Evolutionary conservation across 2,329 filamentous ascomycete genomes (phyloP).

Genomic region (Trichoderma sp.): DNA sequence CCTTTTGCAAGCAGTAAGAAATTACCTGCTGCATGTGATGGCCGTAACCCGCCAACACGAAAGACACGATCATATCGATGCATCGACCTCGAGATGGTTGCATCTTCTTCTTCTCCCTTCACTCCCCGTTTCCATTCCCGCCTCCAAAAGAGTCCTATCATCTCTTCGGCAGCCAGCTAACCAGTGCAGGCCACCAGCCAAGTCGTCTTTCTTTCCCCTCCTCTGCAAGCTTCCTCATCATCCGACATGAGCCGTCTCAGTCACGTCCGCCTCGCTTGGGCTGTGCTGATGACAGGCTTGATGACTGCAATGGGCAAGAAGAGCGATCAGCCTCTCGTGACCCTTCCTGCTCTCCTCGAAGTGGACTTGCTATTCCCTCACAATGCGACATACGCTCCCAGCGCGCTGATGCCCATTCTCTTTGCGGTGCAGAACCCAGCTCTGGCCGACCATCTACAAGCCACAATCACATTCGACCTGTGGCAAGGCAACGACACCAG

Average conservation of each 20-base stretch:
- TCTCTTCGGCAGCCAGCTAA: background rate
- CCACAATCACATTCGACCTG: background rate
- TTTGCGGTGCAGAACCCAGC: constrained; percentile 21
- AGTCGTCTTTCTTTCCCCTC: background rate
- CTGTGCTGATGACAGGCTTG: background rate
- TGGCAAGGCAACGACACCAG: background rate
- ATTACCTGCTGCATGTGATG: background rate
- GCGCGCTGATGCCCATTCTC: constrained; percentile 13
- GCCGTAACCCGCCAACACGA: background rate
- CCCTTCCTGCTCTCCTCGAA: constrained; percentile 3
- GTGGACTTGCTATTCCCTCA: constrained; percentile 25
- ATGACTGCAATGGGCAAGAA: background rate
- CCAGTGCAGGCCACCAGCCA: background rate
- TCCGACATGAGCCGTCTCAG: background rate
- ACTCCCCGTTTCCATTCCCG: background rate
- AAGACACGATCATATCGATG: background rate
- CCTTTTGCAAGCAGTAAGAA: background rate
- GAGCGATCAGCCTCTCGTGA: background rate
- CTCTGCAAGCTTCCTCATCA: background rate
- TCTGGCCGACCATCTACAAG: background rate
- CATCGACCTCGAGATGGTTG: background rate
- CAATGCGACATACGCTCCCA: constrained; percentile 23
- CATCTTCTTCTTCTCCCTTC: constrained; percentile 5
- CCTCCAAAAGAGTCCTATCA: background rate
- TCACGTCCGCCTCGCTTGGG: background rate